Base-by-base conservation (phyloP, 2,329 filamentous ascomycete genomes). In the Colletotrichum lini region DNA sequence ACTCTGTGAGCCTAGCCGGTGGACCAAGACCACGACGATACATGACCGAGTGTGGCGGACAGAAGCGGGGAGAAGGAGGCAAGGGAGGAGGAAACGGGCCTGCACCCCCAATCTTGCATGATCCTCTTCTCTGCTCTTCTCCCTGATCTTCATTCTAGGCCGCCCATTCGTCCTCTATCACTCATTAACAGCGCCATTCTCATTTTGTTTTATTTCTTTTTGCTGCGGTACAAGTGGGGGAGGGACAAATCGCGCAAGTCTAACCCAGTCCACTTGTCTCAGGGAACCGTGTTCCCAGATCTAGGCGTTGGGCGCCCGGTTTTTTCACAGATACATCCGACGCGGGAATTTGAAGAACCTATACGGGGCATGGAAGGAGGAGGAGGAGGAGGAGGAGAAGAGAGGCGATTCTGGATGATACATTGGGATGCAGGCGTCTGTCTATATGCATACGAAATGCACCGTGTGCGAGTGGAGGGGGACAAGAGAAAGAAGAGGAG, bases 271-370 rank as follows among this genome's bases (percentile, higher is more conserved):
- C 59, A 52, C 47, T 62, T 47, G 52, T 35, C 40, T 35, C 35
- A 38, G 47, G 21, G 38, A 53, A n/a, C 60, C 60, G 38, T 44
- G 21, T 63, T 63, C 47, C 60, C 60, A 47, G 60, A 44, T 53
- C 9, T 49, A 23, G 49, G 57, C 57, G 42, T 59, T 42, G 8
- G 40, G 38, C 38, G 15, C 16, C 38, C 47, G 38, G 35, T 53
- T 15, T 23, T 44, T 47, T 52, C n/a, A 52, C 16, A 63, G 16
- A 15, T 53, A 63, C 60, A 63, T 21, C 18, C 16, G 4, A n/a
- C 13, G 16, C 15, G 49, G 21, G 38, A 30, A 40, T 23, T 10
- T 5, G 13, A n/a, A 62, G 47, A 30, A 10, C 2, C 8, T 44
- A 18, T 2, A 58, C 3, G 54, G 3, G 47, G 9, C 16, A 49